Base-by-base conservation (phyloP, 2,329 filamentous ascomycete species). In the Ophiostoma ulmi region DNA sequence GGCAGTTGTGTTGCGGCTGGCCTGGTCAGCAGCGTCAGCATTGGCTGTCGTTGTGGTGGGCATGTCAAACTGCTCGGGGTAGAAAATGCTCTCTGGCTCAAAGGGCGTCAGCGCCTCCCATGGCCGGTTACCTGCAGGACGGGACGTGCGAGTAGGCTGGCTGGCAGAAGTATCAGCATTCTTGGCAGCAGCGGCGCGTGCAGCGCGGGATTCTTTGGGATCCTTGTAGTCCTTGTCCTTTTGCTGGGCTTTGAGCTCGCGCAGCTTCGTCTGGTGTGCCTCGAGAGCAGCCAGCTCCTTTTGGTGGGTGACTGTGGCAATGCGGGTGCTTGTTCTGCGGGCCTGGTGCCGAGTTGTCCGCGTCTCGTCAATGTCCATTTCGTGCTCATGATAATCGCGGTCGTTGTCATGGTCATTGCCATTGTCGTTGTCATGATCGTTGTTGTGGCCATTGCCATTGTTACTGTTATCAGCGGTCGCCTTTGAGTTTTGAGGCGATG, bases 81-180 rank as follows among this genome's bases (percentile, higher is more conserved):
- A 75, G 35, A 65, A 70, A 7, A 70, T 20, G 31, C 17, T 11
- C 20, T 72, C 73, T 17, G 55, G 22, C 26, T 71, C 66, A 41
- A 73, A 76, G 1, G 75, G 74, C 17, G 73, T 74, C 10, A 76
- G 68, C 1, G 39, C 38, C 20, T 73, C 72, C 73, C 75, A 75
- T 0, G 73, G 72, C 68, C 70, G 70, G 69, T 17, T 31, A 39
- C 64, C 13, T 17, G 52, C 31, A 20, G 64, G 17, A 44, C 35
- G n/a, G 41, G 61, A 64, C 61, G 70, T 3, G 44, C 61, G 20
- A 22, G 52, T 5, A 48, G 70, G 68, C n/a, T 39, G 10, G 69
- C 52, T 14, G 35, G n/a, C n/a, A 44, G 64, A 26, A 13, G 65
- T 20, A 1, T 20, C 65, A 7, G 38, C 20, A 36, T 22, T 39